phyloP scores from a whole-genome alignment of 768 basidiomycete species.

The Brasilioporus rufonigricans region DNA sequence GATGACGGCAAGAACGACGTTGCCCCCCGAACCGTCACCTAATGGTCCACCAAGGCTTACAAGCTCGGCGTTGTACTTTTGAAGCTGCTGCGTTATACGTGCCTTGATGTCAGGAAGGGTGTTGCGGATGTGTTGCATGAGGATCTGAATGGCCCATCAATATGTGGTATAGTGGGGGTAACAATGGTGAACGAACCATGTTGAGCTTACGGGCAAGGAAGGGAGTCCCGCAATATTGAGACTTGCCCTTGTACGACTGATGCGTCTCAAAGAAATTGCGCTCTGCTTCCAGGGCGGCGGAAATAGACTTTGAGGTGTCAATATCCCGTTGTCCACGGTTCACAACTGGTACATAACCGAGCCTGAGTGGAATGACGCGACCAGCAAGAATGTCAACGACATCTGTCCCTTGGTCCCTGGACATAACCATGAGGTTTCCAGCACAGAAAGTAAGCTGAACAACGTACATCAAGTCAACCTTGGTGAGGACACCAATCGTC shows the following conservation, averaged over 20 bases:
- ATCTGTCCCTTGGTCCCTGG: conserved; percentile 94
- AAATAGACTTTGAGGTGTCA: conserved; percentile 83
- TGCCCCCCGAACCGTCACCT: conserved; percentile 83
- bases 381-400: conserved; percentile 99
- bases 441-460: not conserved
- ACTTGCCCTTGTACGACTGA: conserved; percentile 87
- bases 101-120: conserved; percentile 99
- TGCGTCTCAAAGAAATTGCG: conserved; percentile 95
- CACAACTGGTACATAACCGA: conserved; percentile 98
- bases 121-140: conserved; percentile 98
- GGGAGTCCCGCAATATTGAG: conserved; percentile 96
- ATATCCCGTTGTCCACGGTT: conserved; percentile 99
- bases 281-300: conserved; percentile 83
- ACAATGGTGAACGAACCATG: conserved; percentile 53
- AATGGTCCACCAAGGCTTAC: conserved; percentile 79
- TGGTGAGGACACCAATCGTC: conserved; percentile 98
- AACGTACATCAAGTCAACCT: conserved; percentile 94
- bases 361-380: conserved; percentile 89
- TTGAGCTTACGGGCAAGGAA: conserved; percentile 95
- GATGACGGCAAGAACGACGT: conserved; percentile 94
- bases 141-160: conserved; percentile 55
- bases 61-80: conserved; percentile 86
- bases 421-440: conserved; percentile 8
- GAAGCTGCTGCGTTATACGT: conserved; percentile 86
- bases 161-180: not conserved